Evolutionary conservation across 805 yeast species (phyloP).

Genomic region (Myxozyma neotropica): DNA sequence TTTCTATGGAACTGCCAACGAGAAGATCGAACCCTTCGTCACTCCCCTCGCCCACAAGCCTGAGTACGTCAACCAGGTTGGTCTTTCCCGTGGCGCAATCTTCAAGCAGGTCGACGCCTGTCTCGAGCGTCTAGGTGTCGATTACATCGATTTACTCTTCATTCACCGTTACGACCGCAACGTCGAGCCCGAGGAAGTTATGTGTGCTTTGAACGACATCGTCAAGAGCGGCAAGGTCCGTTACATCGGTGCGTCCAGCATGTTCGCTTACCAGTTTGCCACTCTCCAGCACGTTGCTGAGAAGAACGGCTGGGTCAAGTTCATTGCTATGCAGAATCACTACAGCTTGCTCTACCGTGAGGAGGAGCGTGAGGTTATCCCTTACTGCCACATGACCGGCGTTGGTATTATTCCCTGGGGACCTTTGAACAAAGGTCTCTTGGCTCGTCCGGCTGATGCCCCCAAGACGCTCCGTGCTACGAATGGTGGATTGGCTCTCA

Average conservation of each 20-base stretch:
- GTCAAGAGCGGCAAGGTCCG: slow-evolving; percentile 53
- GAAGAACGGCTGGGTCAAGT: slow-evolving; percentile 57
- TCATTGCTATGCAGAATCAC: slow-evolving; percentile 60
- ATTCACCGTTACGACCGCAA: slow-evolving; percentile 57
- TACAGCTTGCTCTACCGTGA: slow-evolving; percentile 61
- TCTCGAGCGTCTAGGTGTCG: slow-evolving; percentile 50
- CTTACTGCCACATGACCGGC: slow-evolving; percentile 54
- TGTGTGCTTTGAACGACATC: slow-evolving; percentile 58
- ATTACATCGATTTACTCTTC: slow-evolving; percentile 57
- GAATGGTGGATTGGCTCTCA: slow-evolving; percentile 9
- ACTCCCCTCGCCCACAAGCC: slow-evolving; percentile 13
- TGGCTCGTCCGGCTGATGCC: slow-evolving; percentile 50
- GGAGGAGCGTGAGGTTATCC: slow-evolving; percentile 64
- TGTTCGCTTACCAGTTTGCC: slow-evolving; percentile 59
- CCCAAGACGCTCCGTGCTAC: slow-evolving; percentile 21
- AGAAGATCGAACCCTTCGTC: slow-evolving; percentile 15
- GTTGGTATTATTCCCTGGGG: slow-evolving; percentile 65
- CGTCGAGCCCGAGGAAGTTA: slow-evolving; percentile 52
- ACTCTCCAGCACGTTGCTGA: slow-evolving; percentile 59
- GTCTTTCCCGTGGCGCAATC: slow-evolving; percentile 51
- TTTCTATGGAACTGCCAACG: slow-evolving; percentile 30
- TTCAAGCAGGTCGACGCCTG: slow-evolving; percentile 50
- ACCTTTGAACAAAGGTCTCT: slow-evolving; percentile 58
- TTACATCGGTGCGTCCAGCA: slow-evolving; percentile 65
- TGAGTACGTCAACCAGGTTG: slow-evolving; percentile 54